Base-by-base conservation (phyloP, 108 stramenopile species). In the Cylindrotheca closterium region DNA sequence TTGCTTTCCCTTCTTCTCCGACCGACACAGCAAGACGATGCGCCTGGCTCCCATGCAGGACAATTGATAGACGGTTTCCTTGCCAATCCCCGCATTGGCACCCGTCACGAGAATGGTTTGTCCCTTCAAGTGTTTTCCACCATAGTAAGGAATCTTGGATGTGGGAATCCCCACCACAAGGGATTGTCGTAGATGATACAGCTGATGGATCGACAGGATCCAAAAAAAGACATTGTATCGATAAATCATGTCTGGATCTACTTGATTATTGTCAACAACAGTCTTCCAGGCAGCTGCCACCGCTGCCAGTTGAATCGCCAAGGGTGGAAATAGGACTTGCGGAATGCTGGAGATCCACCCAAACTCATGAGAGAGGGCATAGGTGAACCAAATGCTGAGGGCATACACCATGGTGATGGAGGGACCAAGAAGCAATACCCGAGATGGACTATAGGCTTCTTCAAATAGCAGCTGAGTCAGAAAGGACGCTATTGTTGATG, bases 61-160 rank as follows among this genome's bases (percentile, higher is more conserved):
- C 28, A 97, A 63, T 64, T 82, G 78, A 24, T 67, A 48, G n/a
- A 85, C 79, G 7, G 96, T 92, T 70, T 93, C 91, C 31, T 78
- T 86, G 21, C 91, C 91, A 58, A 93, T 83, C 1, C 91, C 91
- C 15, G 84, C 67, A 58, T 93, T 93, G 60, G 91, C 91, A 30
- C 91, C 91, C 1, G 91, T 93, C 27, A 93, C 75, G 8, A 93
- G 51, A 19, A 93, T 59, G 5, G 76, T 78, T 27, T 82, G 78
- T 25, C 51, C 60, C 30, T 48, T 15, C 31, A 65, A 24, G 30
- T 1, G 42, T 12, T 49, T 2, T 0, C 58, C 12, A 0, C 55
- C 67, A 67, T 53, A 63, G 37, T 28, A 75, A 2, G 67, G 53
- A 8, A 52, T 30, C n/a, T n/a, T n/a, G n/a, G n/a, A n/a, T 0